Evolutionary conservation across 1,284 basidiomycete species (phyloP).

Genomic region (Melanopsichium pennsylvanicum): DNA sequence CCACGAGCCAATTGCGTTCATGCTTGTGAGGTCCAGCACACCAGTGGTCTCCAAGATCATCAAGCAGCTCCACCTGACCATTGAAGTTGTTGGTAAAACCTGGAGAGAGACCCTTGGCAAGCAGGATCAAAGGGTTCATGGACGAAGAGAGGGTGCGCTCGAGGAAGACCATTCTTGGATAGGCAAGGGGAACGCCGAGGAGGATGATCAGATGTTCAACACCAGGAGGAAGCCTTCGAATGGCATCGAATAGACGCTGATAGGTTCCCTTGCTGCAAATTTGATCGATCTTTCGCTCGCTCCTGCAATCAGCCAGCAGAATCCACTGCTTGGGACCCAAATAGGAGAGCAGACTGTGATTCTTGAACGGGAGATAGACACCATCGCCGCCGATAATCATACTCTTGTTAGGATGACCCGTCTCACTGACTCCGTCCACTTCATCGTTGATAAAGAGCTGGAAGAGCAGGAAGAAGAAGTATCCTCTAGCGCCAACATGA

Average conservation of each 20-base stretch:
- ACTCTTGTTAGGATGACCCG: conserved; percentile 41
- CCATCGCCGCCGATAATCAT: conserved; percentile 58
- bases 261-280: conserved; percentile 59
- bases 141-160: conserved; percentile 56
- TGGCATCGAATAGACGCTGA: conserved; percentile 49
- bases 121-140: conserved; percentile 60
- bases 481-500: conserved; percentile 53
- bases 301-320: conserved; percentile 61
- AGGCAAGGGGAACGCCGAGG: conserved; percentile 64
- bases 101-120: conserved; percentile 55
- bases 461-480: conserved; percentile 64
- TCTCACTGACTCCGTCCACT: conserved; percentile 47
- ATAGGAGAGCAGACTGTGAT: conserved; percentile 59
- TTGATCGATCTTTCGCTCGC: conserved; percentile 62
- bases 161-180: conserved; percentile 64
- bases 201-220: conserved; percentile 64
- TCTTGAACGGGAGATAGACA: conserved; percentile 59
- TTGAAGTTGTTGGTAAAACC: conserved; percentile 65
- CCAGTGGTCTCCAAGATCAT: conserved; percentile 78
- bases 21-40: conserved; percentile 71
- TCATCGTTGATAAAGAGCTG: conserved; percentile 62
- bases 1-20: conserved; percentile 89
- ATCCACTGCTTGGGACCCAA: conserved; percentile 63
- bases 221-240: conserved; percentile 48
- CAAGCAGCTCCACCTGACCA: conserved; percentile 64